phyloP scores from a whole-genome alignment of 2,329 filamentous ascomycete genomes.

The Dactylellina drechsleri region DNA sequence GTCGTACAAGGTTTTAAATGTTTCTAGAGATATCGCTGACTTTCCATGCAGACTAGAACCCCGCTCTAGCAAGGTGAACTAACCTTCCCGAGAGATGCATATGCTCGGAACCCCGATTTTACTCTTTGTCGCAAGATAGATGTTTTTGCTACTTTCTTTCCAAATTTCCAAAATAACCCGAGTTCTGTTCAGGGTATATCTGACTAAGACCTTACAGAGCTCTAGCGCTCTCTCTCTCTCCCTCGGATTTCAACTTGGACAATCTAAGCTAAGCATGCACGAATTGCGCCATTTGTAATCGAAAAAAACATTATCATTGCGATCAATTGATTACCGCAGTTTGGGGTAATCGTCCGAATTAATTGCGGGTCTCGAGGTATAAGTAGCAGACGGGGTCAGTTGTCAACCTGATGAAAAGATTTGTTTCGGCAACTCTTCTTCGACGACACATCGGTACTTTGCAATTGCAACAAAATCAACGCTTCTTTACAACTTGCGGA shows the following conservation, averaged over 20 bases:
- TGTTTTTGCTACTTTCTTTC: not conserved
- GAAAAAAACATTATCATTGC: constrained; percentile 7
- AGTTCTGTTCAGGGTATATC: not conserved
- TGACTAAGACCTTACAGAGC: constrained; percentile 27
- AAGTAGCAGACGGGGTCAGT: not conserved
- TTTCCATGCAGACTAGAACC: no score
- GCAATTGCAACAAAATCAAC: constrained; percentile 13
- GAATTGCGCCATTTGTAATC: constrained; percentile 48
- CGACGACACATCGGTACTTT: constrained; percentile 10
- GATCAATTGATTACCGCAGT: no score
- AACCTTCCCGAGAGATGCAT: not conserved
- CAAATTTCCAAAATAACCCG: not conserved
- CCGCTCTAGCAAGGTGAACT: not conserved
- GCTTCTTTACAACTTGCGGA: constrained; percentile 2
- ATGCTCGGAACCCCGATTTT: not conserved
- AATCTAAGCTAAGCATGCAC: constrained; percentile 6
- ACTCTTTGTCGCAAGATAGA: no score
- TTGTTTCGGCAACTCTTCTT: constrained; percentile 14
- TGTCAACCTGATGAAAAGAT: constrained; percentile 7
- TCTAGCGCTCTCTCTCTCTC: not conserved
- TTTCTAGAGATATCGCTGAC: no score
- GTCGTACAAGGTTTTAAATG: no score
- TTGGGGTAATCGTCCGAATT: no score
- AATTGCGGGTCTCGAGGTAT: not conserved
- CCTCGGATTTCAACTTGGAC: not conserved